Base-by-base conservation (phyloP, 345 rosid genomes). In the Fremontodendron californicum region DNA sequence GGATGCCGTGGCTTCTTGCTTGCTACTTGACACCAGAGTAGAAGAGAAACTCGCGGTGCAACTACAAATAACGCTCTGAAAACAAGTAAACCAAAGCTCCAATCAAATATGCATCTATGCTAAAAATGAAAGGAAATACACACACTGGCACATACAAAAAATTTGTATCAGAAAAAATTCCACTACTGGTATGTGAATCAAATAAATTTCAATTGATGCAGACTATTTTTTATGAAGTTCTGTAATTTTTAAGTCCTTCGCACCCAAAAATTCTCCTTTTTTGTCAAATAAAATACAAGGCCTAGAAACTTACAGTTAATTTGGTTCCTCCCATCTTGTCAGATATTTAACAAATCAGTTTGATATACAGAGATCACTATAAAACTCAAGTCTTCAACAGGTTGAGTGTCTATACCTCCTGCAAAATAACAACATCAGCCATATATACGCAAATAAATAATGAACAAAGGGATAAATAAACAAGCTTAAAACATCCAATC, bases 281-380 rank as follows among this genome's bases (percentile, higher is more conserved):
- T 25, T 57, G 2, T 11, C 10, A 3, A 51, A 11, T 57, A 10
- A 57, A n/a, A 25, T 5, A n/a, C n/a, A n/a, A n/a, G n/a, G n/a
- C n/a, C n/a, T n/a, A n/a, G n/a, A n/a, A n/a, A n/a, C n/a, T n/a
- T n/a, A n/a, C n/a, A 43, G 37, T 70, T 46, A 73, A 68, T 42
- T 64, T 33, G 55, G 73, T 75, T 78, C 77, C 83, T 58, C 86
- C 87, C 63, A 81, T 75, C 79, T 80, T 80, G 71, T 46, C 76
- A 67, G 75, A 73, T 9, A 15, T 69, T 75, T 25, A 57, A 58
- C 39, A 65, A 48, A 58, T 18, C 40, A 39, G 62, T 42, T 58
- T 21, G 10, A 29, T 33, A 27, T 27, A 67, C 4, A 21, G 33
- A 6, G 57, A 77, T 33, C 23, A 37, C 66, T 33, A 48, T 18